Conservation (phyloP, 345 rosid genomes). For the Euphorbia peplus region DNA sequence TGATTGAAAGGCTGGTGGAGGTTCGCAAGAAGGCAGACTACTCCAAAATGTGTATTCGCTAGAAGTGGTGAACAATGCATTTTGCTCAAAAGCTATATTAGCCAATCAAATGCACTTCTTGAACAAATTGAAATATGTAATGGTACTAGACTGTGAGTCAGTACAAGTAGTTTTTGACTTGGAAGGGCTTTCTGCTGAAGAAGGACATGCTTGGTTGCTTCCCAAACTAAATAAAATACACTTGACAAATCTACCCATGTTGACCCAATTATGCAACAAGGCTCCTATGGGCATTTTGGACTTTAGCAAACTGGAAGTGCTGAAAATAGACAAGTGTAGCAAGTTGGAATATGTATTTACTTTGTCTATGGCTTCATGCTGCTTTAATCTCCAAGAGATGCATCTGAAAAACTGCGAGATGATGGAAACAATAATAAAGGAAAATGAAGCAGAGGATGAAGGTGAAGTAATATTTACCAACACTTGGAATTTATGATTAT, state of each 20-base stretch:
- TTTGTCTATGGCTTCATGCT: not conserved
- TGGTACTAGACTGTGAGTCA: not conserved
- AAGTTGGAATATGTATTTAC: not conserved
- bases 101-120: not conserved
- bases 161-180: not conserved
- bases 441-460: not conserved
- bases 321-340: not conserved
- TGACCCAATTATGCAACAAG: constrained; percentile 4
- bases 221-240: not conserved
- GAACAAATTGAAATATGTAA: not conserved
- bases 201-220: not conserved
- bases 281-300: not conserved
- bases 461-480: not conserved
- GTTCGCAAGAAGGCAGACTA: not conserved
- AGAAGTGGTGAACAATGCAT: not conserved
- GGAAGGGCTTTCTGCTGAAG: not conserved
- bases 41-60: not conserved
- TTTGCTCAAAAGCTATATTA: not conserved
- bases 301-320: not conserved
- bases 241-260: not conserved
- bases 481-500: not conserved
- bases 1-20: not conserved
- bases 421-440: not conserved
- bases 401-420: not conserved
- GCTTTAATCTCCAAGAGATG: not conserved